Percentiles rank a stretch among this genome's conserved stretches.
Evolutionary conservation across 2,329 filamentous ascomycete species (phyloP).

Genomic region (Fusarium tanahbumbuense): DNA sequence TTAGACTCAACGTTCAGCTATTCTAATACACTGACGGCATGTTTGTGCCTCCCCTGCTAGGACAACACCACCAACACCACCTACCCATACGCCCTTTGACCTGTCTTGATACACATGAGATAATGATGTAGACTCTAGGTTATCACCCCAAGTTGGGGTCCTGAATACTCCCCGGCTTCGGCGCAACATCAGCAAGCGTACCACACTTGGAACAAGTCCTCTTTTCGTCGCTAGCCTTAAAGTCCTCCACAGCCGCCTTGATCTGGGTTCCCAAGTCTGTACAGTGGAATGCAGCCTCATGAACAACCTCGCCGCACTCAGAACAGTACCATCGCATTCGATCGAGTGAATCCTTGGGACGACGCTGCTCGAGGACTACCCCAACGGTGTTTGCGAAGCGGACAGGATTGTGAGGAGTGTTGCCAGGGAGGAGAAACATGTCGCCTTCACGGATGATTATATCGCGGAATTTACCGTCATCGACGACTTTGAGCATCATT

Average conservation of each 20-base stretch:
- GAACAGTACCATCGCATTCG: constrained; percentile 91
- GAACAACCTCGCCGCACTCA: constrained; percentile 76
- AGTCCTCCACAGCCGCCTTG: constrained; percentile 87
- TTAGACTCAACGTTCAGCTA: background rate
- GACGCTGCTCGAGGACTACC: constrained; percentile 87
- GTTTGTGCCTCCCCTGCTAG: background rate
- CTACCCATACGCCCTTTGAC: constrained; percentile 2
- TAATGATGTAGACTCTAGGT: background rate
- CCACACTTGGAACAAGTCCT: constrained; percentile 85
- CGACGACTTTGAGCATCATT: constrained; percentile 94
- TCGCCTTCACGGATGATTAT: constrained; percentile 92
- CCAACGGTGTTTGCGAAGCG: constrained; percentile 95
- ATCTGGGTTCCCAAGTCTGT: constrained; percentile 94
- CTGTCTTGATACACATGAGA: background rate
- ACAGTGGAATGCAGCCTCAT: constrained; percentile 89
- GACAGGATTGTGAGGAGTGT: constrained; percentile 96
- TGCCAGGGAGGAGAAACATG: constrained; percentile 91
- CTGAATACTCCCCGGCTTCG: constrained; percentile 67
- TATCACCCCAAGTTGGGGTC: constrained; percentile 65
- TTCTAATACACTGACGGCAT: background rate
- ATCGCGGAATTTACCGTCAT: constrained; percentile 78
- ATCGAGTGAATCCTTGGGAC: constrained; percentile 78
- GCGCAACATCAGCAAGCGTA: constrained; percentile 76
- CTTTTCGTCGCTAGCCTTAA: constrained; percentile 73
- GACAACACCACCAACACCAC: background rate